A percentile compares a stretch with the other conserved stretches of the same genome.
phyloP scores from a whole-genome alignment of 2,329 filamentous ascomycete species.

The Apiospora phragmitis region DNA sequence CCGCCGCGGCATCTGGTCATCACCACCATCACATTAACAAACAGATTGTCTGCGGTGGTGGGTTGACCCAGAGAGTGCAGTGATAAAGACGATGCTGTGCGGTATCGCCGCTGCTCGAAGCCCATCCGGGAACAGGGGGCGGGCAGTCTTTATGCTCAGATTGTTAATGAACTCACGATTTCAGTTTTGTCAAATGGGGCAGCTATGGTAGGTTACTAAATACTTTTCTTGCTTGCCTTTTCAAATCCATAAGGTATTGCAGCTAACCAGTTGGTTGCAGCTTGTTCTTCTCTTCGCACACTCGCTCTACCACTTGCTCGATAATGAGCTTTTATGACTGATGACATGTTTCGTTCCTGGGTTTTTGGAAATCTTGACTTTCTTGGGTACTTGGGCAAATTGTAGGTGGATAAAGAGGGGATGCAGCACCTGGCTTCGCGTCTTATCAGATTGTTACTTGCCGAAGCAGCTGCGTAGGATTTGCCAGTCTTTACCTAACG shows the following conservation, averaged over 20 bases:
- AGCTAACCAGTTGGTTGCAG: not conserved
- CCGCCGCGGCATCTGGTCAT: not conserved
- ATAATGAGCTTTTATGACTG: not conserved
- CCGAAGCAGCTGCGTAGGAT: not conserved
- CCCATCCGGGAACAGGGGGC: not conserved
- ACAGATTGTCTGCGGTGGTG: not conserved
- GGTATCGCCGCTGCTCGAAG: not conserved
- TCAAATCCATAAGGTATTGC: not conserved
- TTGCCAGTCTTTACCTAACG: not conserved
- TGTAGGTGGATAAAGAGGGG: not conserved
- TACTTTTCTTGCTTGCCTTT: too few relatives aligned
- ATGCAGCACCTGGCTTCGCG: not conserved
- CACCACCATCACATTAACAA: conserved; percentile 2
- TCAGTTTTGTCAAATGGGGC: not conserved
- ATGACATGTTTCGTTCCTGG: not conserved
- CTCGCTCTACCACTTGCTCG: not conserved
- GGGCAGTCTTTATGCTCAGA: not conserved
- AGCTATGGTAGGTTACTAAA: not conserved
- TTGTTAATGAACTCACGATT: not conserved
- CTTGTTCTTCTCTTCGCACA: not conserved
- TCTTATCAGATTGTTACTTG: conserved; percentile 12
- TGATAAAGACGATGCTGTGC: not conserved
- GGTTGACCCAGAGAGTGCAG: not conserved
- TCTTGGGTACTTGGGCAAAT: not conserved
- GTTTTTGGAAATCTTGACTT: not conserved